These are phyloP conservation scores for Xylariales sp. DNA, from an alignment of 2,329 filamentous ascomycete species.

Conservation along the genomic window DNA sequence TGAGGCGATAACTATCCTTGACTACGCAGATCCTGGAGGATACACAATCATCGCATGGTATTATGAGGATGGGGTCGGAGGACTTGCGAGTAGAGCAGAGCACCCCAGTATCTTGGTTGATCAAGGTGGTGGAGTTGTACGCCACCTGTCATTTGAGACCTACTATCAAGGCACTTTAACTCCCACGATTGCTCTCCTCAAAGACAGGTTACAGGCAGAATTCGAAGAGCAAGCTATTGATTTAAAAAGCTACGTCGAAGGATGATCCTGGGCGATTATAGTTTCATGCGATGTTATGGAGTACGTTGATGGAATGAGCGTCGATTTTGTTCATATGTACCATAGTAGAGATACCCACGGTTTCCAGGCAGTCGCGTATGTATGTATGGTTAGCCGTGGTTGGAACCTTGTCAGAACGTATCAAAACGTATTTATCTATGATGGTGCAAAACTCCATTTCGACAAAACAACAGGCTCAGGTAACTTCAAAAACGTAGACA, in stretches of 20 bases:
- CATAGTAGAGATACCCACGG: too few relatives aligned
- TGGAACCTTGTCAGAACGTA: too few relatives aligned
- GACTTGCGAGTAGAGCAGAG: constrained; percentile 13
- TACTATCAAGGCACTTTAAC: neutral
- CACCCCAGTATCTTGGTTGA: constrained; percentile 20
- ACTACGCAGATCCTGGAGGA: neutral
- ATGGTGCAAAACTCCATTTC: too few relatives aligned
- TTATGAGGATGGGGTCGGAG: constrained; percentile 18
- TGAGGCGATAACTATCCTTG: constrained; percentile 19
- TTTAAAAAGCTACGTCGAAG: neutral
- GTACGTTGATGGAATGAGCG: too few relatives aligned
- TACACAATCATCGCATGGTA: constrained; percentile 20
- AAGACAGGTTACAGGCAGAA: neutral
- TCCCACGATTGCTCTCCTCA: neutral
- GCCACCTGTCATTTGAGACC: constrained; percentile 15
- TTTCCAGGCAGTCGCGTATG: too few relatives aligned
- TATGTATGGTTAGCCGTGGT: too few relatives aligned
- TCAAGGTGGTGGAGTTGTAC: constrained; percentile 15
- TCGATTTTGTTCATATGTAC: too few relatives aligned
- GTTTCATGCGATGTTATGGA: too few relatives aligned
- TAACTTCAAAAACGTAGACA: too few relatives aligned
- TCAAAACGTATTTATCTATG: too few relatives aligned
- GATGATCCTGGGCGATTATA: too few relatives aligned
- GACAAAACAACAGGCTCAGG: too few relatives aligned
- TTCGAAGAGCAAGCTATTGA: neutral